Evolutionary conservation across 1,284 basidiomycete species (phyloP), one percentile per base, ranked within the genome.

Genomic region (Ceratobasidium theobromae): DNA sequence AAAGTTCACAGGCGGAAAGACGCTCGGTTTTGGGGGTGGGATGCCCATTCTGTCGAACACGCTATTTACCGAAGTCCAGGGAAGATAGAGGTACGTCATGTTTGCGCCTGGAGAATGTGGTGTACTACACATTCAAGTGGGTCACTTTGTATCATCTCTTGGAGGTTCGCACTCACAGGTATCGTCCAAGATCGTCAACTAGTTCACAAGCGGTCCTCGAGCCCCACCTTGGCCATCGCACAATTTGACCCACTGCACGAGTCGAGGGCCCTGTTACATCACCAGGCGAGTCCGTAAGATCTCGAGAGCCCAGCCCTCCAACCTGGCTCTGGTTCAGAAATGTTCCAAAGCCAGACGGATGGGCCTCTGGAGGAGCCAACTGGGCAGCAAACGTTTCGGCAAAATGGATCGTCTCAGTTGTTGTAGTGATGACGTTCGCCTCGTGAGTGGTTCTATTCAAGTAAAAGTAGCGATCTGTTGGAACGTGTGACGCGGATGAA

Each of bases 1-100:
- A 30, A 62, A 62, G 21, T 62, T 62, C 16, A 52, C 48, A 4
- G 58, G 33, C 14, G 32, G 58, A 51, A 62, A 62, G 1, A 45
- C 55, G 55, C 48, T 62, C 9, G 58, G 27, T 5, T 62, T 40
- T 21, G 58, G 58, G 27, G 46, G 27, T 16, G 45, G 58, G 21
- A 62, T 38, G 23, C 58, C 46, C 58, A 62, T 62, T 18, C 21
- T 6, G 12, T 35, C 32, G 35, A 62, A 62, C 40, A 52, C 23
- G 23, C 46, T 51, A n/a, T 62, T 43, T 9, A 62, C 58, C 43
- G 58, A 45, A 4, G 45, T 62, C 58, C 58, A 52, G n/a, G 58
- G 58, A 18, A 62, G 46, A 30, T 40, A 62, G 28, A 62, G 35
- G 16, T 62, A 62, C 8, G 58, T 62, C 58, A 62, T 62, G 32